A percentile compares a stretch with the other conserved stretches of the same genome.
phyloP scores from a whole-genome alignment of 2,329 filamentous ascomycete species.

The Apiospora pterosperma region DNA sequence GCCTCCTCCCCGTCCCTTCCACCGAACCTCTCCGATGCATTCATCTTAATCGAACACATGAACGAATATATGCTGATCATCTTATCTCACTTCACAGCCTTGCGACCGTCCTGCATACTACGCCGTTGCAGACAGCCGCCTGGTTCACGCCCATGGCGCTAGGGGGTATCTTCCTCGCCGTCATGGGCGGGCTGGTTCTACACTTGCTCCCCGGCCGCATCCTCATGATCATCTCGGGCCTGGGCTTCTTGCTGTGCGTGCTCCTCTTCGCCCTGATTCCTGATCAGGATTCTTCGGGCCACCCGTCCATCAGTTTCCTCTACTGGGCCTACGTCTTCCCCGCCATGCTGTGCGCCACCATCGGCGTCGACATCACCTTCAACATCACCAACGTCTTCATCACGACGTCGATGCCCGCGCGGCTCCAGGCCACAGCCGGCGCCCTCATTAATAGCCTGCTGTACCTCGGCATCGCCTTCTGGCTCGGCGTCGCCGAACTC shows the following conservation, averaged over 20 bases:
- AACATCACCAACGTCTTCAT: slow-evolving; percentile 76
- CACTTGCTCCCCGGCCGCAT: slow-evolving; percentile 62
- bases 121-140: slow-evolving; percentile 60
- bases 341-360: slow-evolving; percentile 63
- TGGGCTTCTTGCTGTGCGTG: slow-evolving; percentile 55
- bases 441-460: slow-evolving; percentile 68
- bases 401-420: slow-evolving; percentile 64
- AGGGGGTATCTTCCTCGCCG: slow-evolving; percentile 64
- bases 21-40: neutral
- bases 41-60: neutral
- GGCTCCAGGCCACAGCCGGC: slow-evolving; percentile 68
- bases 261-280: slow-evolving; percentile 65
- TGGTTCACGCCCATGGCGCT: slow-evolving; percentile 67
- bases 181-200: slow-evolving; percentile 62
- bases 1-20: neutral
- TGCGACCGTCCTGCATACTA: slow-evolving; percentile 54
- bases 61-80: neutral
- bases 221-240: slow-evolving; percentile 58
- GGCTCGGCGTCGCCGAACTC: slow-evolving; percentile 69
- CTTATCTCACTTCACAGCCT: slow-evolving; percentile 41
- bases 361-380: slow-evolving; percentile 73
- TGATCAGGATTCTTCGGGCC: slow-evolving; percentile 39
- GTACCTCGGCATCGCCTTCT: slow-evolving; percentile 69
- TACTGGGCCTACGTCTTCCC: slow-evolving; percentile 78
- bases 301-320: slow-evolving; percentile 33